Percentiles rank a stretch among this genome's conserved stretches.
phyloP scores from a whole-genome alignment of 2,329 filamentous ascomycete genomes.

The Lachnellula subtilissima region DNA sequence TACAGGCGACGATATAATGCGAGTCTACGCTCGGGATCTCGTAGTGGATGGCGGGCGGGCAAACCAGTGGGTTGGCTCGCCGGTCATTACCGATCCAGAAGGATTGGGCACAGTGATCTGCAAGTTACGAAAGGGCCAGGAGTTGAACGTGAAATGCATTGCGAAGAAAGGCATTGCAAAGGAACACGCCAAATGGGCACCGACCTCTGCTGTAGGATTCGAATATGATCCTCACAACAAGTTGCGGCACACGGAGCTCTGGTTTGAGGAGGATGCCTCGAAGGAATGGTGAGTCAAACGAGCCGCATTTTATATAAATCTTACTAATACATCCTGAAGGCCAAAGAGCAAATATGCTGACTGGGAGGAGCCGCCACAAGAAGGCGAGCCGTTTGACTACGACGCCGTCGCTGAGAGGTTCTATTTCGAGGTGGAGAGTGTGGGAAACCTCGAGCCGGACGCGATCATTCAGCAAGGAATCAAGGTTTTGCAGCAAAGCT shows the following conservation, averaged over 20 bases:
- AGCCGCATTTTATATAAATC: neutral
- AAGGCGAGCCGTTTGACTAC: slow-evolving; percentile 86
- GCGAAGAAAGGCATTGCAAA: slow-evolving; percentile 99
- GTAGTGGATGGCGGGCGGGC: slow-evolving; percentile 65
- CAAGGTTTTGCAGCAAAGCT: slow-evolving; percentile 81
- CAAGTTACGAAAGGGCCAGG: slow-evolving; percentile 85
- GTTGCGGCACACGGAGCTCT: slow-evolving; percentile 83
- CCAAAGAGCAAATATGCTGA: slow-evolving; percentile 75
- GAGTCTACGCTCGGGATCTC: slow-evolving; percentile 87
- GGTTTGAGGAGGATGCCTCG: slow-evolving; percentile 82
- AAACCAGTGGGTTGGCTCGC: slow-evolving; percentile 71
- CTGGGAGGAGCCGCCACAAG: slow-evolving; percentile 73
- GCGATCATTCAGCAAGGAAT: slow-evolving; percentile 86
- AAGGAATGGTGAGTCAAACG: slow-evolving; percentile 70
- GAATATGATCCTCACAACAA: slow-evolving; percentile 99
- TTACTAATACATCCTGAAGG: slow-evolving; percentile 43
- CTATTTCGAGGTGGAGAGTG: slow-evolving; percentile 90
- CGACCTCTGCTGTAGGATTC: slow-evolving; percentile 86
- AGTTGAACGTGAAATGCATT: slow-evolving; percentile 83
- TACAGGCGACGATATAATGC: slow-evolving; percentile 82
- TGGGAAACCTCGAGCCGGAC: slow-evolving; percentile 84
- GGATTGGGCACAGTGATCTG: slow-evolving; percentile 79
- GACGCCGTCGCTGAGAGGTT: slow-evolving; percentile 79
- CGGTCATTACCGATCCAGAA: slow-evolving; percentile 78
- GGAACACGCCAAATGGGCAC: slow-evolving; percentile 97